These are phyloP conservation scores for Cucurbita argyrosperma DNA, from an alignment of 306 rosid species.

Conservation along the genomic window DNA sequence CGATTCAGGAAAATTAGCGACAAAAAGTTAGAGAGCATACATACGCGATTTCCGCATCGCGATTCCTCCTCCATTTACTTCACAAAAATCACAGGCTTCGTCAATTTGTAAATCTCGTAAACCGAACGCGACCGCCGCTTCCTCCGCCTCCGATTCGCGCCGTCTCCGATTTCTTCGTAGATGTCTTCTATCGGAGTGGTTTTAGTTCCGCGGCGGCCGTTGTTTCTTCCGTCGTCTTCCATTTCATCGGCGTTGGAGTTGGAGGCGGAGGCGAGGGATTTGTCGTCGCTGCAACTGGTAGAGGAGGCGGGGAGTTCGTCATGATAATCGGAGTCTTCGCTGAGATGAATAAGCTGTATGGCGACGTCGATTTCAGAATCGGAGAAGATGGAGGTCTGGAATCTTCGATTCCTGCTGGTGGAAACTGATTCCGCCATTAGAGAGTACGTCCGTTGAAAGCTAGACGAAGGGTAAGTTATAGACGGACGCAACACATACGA, in stretches of 20 bases:
- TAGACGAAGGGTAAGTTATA: neutral
- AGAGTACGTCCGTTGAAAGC: neutral
- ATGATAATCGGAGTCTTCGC: constrained; percentile 1
- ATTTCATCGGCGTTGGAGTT: neutral
- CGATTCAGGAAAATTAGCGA: neutral
- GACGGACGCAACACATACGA: neutral
- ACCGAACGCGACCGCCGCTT: constrained; percentile 5
- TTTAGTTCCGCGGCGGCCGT: neutral
- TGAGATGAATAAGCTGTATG: constrained; percentile 1
- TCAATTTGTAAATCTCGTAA: constrained; percentile 7
- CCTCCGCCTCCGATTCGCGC: neutral
- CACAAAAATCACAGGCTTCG: neutral
- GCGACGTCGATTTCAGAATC: constrained; percentile 4
- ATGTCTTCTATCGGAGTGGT: neutral
- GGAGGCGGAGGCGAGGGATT: neutral
- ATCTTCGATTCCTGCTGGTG: neutral
- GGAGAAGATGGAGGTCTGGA: neutral
- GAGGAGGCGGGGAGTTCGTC: neutral
- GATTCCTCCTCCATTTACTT: neutral
- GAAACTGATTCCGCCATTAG: neutral
- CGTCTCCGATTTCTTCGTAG: neutral
- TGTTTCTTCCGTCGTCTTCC: neutral
- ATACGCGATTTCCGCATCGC: neutral
- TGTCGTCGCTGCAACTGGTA: neutral
- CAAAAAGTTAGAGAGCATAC: neutral